Conservation (phyloP, 148 eudicot genomes). For the Fagopyrum homotropicum region DNA sequence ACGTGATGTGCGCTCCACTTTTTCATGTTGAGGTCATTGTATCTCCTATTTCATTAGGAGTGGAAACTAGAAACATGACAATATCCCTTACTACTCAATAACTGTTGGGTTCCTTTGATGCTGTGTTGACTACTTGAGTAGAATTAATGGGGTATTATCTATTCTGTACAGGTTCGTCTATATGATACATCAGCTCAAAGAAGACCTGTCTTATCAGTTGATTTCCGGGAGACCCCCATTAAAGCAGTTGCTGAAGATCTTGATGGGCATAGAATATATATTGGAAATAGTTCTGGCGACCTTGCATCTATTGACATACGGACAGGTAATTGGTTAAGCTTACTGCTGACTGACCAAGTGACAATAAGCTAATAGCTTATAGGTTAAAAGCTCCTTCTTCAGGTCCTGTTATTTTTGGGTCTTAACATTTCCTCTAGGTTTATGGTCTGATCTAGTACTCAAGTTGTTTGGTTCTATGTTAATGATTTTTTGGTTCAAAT, state of each 20-base stretch:
- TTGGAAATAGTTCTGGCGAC: constrained; percentile 86
- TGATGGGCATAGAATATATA: constrained; percentile 73
- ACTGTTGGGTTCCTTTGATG: not conserved
- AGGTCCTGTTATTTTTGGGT: too few species aligned
- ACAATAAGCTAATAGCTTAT: not conserved
- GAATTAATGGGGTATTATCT: constrained; percentile 4
- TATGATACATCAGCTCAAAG: constrained; percentile 90
- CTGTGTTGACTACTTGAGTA: too few species aligned
- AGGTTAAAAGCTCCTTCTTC: not conserved
- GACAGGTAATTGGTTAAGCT: constrained; percentile 47
- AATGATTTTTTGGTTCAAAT: too few species aligned
- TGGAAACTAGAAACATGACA: not conserved
- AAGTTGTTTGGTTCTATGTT: too few species aligned
- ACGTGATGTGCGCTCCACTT: too few species aligned
- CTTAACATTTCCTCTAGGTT: too few species aligned
- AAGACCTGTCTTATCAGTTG: constrained; percentile 81
- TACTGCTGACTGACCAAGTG: not conserved
- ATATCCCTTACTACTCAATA: not conserved
- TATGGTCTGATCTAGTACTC: too few species aligned
- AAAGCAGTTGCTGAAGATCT: constrained; percentile 79
- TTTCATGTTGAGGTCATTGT: not conserved
- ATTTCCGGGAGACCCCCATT: constrained; percentile 77
- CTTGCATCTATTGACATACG: constrained; percentile 89
- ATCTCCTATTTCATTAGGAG: not conserved
- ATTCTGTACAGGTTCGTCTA: constrained; percentile 60